Base-by-base conservation (phyloP, 164 flowering plant genomes). In the Kingdonia uniflora region DNA sequence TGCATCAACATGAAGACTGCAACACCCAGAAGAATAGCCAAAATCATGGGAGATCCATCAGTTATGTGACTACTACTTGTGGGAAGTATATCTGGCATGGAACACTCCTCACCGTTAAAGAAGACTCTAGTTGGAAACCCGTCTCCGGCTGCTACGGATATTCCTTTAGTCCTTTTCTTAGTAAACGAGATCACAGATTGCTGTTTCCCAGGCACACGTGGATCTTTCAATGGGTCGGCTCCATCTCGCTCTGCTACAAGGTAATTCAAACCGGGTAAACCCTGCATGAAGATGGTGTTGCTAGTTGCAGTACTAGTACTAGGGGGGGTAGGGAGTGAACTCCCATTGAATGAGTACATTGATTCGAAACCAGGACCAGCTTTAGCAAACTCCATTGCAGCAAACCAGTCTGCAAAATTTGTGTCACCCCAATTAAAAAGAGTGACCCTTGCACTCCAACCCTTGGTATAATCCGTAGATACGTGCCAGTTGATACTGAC, bases 41-140 rank as follows among this genome's bases (percentile, higher is more conserved):
- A 58, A 37, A 59, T 11, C 26, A 52, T 16, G 8, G 51, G 8
- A 24, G 60, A 33, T 15, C 67, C 42, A 22, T 17, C 49, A 26
- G 33, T 62, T 35, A 55, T 49, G 15, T 59, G n/a, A 45, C 70
- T 58, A 23, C 26, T 42, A 29, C 59, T 64, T 6, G 40, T 59
- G 17, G 96, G 96, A 51, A 55, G 43, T 16, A 72, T 11, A 5
- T 68, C 17, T 15, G 96, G 96, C 35, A 87, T 72, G 2, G 84
- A 67, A 50, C 96, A 87, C 42, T 87, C 94, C 53, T 82, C 90
- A 14, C 96, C 96, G 19, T 87, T 87, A 64, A 87, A 87, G 73
- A 60, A 81, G 12, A 85, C 88, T 55, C 78, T 87, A 0, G 76
- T 61, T 0, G 96, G 94, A 58, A 76, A 87, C 15, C 90, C 94